A percentile compares a stretch with the other conserved stretches of the same genome.
phyloP scores from a whole-genome alignment of 1,284 basidiomycete species.

The Ustilago trichophora region DNA sequence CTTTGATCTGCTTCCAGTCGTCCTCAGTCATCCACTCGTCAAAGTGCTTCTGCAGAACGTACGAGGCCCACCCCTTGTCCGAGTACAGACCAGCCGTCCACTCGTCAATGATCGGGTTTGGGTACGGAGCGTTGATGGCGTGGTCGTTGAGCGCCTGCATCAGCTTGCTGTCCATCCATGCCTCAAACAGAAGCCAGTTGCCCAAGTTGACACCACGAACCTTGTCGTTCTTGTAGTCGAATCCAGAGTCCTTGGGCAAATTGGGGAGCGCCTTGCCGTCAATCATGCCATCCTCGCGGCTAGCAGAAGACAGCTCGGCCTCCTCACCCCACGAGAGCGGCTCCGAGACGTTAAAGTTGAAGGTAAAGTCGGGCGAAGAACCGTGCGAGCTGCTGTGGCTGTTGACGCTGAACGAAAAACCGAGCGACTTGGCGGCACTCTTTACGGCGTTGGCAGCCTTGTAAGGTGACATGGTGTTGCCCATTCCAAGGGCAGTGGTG shows the following conservation, averaged over 20 bases:
- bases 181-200: conserved; percentile 63
- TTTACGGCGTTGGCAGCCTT: conserved; percentile 32
- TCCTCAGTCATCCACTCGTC: conserved; percentile 81
- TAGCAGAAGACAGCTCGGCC: conserved; percentile 28
- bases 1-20: conserved; percentile 75
- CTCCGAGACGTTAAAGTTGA: conserved; percentile 45
- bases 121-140: conserved; percentile 53
- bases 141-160: conserved; percentile 54
- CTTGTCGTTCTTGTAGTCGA: conserved; percentile 48
- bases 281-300: conserved; percentile 21
- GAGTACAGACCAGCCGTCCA: conserved; percentile 80
- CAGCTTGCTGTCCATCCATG: conserved; percentile 69
- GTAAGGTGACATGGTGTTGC: conserved; percentile 20
- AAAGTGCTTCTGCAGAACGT: conserved; percentile 73
- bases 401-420: conserved; percentile 40
- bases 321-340: conserved; percentile 43
- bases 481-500: conserved; percentile 29
- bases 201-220: conserved; percentile 64
- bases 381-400: conserved; percentile 9
- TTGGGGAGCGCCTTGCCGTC: conserved; percentile 24
- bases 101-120: conserved; percentile 74
- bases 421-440: conserved; percentile 39
- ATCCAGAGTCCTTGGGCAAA: conserved; percentile 49
- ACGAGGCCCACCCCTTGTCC: conserved; percentile 59
- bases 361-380: conserved; percentile 31